phyloP scores from a whole-genome alignment of 2,329 filamentous ascomycete species.

The Zymoseptoria crescenta region DNA sequence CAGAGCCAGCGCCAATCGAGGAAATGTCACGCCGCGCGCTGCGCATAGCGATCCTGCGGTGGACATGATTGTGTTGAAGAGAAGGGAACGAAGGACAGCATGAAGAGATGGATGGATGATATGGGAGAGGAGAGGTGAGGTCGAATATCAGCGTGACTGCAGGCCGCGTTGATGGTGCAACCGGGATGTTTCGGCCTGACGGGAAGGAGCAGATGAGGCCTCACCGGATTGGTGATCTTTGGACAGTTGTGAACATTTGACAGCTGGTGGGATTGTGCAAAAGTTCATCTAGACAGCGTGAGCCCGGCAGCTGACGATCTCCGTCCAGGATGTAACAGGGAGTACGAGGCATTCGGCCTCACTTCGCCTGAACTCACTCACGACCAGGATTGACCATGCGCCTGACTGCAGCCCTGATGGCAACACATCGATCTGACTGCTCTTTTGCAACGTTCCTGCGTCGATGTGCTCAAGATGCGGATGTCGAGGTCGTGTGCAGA shows the following conservation, averaged over 20 bases:
- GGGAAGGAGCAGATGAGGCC: not conserved
- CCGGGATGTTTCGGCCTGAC: not conserved
- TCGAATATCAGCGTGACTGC: not conserved
- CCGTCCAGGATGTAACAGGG: not conserved
- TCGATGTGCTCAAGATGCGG: too few relatives aligned
- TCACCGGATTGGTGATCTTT: not conserved
- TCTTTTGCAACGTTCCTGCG: too few relatives aligned
- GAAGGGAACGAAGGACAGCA: not conserved
- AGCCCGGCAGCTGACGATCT: not conserved
- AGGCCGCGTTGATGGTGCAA: not conserved
- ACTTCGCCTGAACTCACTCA: too few relatives aligned
- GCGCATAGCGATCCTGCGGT: not conserved
- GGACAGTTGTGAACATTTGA: too few relatives aligned
- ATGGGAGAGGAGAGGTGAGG: not conserved
- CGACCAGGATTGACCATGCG: too few relatives aligned
- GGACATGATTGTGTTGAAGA: not conserved
- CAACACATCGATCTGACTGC: too few relatives aligned
- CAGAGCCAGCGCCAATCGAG: conserved; percentile 19
- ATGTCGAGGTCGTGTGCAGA: too few relatives aligned
- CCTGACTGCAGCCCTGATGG: too few relatives aligned
- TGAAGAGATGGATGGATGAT: not conserved
- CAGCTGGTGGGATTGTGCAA: not conserved
- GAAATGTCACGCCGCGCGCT: conserved; percentile 15
- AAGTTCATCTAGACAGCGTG: not conserved
- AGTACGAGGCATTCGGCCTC: not conserved